Base-by-base conservation (phyloP, 2,329 filamentous ascomycete species). In the Sporothrix luriei region DNA sequence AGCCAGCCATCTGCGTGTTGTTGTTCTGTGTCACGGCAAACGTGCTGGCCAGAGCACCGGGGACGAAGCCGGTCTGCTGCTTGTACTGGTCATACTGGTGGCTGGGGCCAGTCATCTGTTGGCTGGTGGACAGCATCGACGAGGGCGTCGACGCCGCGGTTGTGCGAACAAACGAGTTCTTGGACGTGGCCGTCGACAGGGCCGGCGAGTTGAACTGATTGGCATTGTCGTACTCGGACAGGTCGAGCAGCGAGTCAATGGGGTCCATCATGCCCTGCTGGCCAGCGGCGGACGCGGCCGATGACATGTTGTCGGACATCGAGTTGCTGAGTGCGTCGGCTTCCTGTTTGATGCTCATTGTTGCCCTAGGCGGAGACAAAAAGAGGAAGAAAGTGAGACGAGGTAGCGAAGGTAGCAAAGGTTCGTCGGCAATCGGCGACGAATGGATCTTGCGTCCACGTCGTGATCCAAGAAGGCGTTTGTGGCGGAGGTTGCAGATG, bases 51-150 rank as follows among this genome's bases (percentile, higher is more conserved):
- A 95, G 83, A 67, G 93, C 94, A 72, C 93, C 93, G 1, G 92
- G 90, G 0, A 95, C 92, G 40, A 97, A 89, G 73, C 94, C 93
- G 3, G 95, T 97, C 83, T 97, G 94, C 79, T 99, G 95, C 82
- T 93, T 92, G 83, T 97, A 96, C 77, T 92, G 89, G 76, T 93
- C 92, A 84, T 98, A 98, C 80, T 97, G 92, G 82, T 97, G 94
- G 79, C 93, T 97, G 10, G 95, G 94, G 48, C 89, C 92, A 62
- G 88, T 89, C 76, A 94, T 87, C 24, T 85, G 85, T 72, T 90
- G 86, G 33, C 76, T 79, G 68, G 83, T 81, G 9, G 85, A 79
- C 21, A 87, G 79, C 70, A 89, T 79, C 48, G 82, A 80, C 4
- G 83, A 80, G n/a, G 87, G 84, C 5, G 87, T 84, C 69, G 84